A percentile compares a stretch with the other conserved stretches of the same genome.
These are phyloP conservation scores for Xylariales sp. DNA, from an alignment of 2,329 filamentous ascomycete genomes.

Conservation along the genomic window DNA sequence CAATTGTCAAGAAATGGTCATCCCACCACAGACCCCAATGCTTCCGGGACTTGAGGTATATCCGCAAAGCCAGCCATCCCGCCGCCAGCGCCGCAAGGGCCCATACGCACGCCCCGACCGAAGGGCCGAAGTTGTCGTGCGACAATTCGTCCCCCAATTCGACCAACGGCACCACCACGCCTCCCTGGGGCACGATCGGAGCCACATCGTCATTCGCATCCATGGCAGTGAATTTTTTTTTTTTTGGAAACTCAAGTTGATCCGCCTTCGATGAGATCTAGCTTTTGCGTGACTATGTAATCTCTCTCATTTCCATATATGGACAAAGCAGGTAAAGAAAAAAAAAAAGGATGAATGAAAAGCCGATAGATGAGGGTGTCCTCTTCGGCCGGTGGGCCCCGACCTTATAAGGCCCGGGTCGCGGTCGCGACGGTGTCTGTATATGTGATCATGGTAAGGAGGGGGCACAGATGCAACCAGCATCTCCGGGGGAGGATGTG, in stretches of 20 bases:
- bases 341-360: constrained; percentile 2
- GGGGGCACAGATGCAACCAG: constrained; percentile 16
- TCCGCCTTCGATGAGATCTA: not conserved
- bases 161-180: constrained; percentile 16
- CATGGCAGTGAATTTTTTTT: constrained; percentile 8
- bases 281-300: constrained; percentile 4
- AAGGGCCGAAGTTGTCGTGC: constrained; percentile 30
- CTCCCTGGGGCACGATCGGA: not conserved
- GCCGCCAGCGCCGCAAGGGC: constrained; percentile 30
- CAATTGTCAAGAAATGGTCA: constrained; percentile 46
- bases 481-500: constrained; percentile 17
- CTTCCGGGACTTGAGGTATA: constrained; percentile 45
- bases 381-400: constrained; percentile 16
- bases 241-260: not conserved
- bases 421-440: not conserved
- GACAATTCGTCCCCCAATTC: constrained; percentile 14
- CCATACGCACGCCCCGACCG: constrained; percentile 35
- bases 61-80: constrained; percentile 34
- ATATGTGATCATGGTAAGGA: constrained; percentile 11
- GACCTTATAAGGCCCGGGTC: constrained; percentile 26
- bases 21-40: constrained; percentile 49
- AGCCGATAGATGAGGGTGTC: not conserved
- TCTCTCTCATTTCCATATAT: constrained; percentile 3
- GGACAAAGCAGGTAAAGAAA: not conserved
- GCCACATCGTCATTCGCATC: not conserved